Base-by-base conservation (phyloP, 73 alveolate species). In the Tetrahymena elliotti region DNA sequence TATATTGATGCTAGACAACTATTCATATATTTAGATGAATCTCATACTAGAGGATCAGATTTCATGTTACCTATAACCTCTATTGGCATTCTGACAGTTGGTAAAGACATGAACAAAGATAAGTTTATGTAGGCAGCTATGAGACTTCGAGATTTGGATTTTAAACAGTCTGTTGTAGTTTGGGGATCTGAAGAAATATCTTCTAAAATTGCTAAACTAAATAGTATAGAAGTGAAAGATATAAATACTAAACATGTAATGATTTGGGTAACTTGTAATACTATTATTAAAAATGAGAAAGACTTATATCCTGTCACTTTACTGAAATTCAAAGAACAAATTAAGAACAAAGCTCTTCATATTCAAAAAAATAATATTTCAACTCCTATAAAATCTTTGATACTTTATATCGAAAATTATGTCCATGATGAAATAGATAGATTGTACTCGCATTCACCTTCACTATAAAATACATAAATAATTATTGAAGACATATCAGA, bases 41-140 rank as follows among this genome's bases (percentile, higher is more conserved):
- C 95, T 83, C 97, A 95, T 84, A 95, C 97, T 3, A n/a, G 97
- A 27, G 97, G 97, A 93, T 93, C 97, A 2, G 97, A 95, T 38
- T 34, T 95, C 33, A 92, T 92, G 31, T 53, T 95, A 24, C 95
- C 97, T 1, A 94, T 83, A 18, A 94, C 35, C 24, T 92, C 97
- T 10, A 93, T 93, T 22, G 97, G 97, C 12, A 96, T 96, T 53
- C 93, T 95, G 83, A 94, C 97, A 13, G 10, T 95, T 6, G 95
- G 97, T 38, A 52, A 35, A n/a, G 96, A 92, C 82, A 83, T 93
- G 83, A 95, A 95, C 31, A 95, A 95, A 22, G 97, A 95, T 93
- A 53, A 93, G 52, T 88, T 95, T 4, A 94, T 95, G 93, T 94
- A 95, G 53, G 97, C 97, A 20, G 83, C 96, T 38, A 95, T 94